Percentiles rank a stretch among this genome's conserved stretches.
phyloP scores from a whole-genome alignment of 805 yeast genomes.

The Nakazawaea ishiwadae region DNA sequence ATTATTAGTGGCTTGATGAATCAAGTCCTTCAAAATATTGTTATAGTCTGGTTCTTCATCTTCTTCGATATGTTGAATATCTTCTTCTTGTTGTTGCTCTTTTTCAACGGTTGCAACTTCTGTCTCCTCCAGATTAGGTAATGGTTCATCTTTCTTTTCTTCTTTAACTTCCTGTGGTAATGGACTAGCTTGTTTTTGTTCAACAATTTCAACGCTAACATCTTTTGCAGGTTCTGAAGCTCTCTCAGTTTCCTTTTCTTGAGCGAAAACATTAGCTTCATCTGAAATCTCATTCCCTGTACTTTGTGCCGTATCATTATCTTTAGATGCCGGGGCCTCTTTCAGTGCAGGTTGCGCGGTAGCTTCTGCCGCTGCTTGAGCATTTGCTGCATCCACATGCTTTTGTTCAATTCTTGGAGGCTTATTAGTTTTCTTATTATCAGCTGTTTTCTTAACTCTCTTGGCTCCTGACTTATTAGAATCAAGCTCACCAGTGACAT shows the following conservation, averaged over 20 bases:
- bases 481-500: conserved; percentile 85
- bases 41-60: conserved; percentile 12
- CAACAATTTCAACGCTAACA: no score
- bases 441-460: conserved; percentile 4
- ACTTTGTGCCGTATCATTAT: neutral
- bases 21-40: conserved; percentile 12
- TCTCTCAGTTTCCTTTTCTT: conserved; percentile 21
- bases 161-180: no score
- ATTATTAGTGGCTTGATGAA: conserved; percentile 8
- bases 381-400: conserved; percentile 11
- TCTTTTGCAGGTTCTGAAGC: no score
- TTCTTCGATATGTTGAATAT: conserved; percentile 20
- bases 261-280: conserved; percentile 5
- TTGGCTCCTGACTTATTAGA: neutral
- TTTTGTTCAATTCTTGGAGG: conserved; percentile 12
- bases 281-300: neutral
- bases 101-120: neutral
- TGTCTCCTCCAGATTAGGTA: no score
- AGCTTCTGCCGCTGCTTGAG: conserved; percentile 2
- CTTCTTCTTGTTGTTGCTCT: conserved; percentile 5
- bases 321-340: neutral
- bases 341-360: neutral
- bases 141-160: no score
- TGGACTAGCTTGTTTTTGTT: no score
- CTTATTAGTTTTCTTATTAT: conserved; percentile 1